phyloP scores from a whole-genome alignment of 139 green algal species.

The Parachlorella kessleri region DNA sequence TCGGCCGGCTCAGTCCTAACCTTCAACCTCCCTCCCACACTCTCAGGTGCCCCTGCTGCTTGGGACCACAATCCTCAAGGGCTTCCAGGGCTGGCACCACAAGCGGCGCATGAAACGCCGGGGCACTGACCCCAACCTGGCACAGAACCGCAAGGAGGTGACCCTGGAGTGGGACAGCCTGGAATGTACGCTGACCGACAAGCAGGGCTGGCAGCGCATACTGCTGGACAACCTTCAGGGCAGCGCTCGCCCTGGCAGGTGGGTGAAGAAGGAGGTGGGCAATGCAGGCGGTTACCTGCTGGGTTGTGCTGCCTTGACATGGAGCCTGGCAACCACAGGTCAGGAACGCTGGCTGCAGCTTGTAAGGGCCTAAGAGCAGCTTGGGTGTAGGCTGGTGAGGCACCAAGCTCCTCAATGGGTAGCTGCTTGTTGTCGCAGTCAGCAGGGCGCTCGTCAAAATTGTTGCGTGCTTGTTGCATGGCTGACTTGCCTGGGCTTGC shows the following conservation, averaged over 20 bases:
- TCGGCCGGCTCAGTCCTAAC: background rate
- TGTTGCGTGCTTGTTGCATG: background rate
- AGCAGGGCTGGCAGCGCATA: conserved; percentile 23
- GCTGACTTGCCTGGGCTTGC: background rate
- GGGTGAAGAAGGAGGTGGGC: background rate
- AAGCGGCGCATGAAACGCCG: background rate
- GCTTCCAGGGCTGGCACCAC: background rate
- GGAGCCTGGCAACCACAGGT: background rate
- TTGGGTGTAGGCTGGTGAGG: no score
- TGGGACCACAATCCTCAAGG: background rate
- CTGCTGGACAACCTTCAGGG: conserved; percentile 29
- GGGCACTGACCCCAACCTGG: background rate
- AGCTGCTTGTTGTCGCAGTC: no score
- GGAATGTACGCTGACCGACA: conserved; percentile 33
- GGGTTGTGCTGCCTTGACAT: background rate
- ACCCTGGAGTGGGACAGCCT: conserved; percentile 35
- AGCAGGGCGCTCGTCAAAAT: no score
- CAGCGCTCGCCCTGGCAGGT: conserved; percentile 4
- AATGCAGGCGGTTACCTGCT: background rate
- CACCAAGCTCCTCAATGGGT: no score
- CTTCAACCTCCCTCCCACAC: no score
- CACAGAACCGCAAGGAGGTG: conserved; percentile 15
- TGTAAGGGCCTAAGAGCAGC: no score
- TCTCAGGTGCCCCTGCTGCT: no score
- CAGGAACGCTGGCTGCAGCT: no score